phyloP scores from a whole-genome alignment of 2,329 filamentous ascomycete species.

The Massarina eburnea region DNA sequence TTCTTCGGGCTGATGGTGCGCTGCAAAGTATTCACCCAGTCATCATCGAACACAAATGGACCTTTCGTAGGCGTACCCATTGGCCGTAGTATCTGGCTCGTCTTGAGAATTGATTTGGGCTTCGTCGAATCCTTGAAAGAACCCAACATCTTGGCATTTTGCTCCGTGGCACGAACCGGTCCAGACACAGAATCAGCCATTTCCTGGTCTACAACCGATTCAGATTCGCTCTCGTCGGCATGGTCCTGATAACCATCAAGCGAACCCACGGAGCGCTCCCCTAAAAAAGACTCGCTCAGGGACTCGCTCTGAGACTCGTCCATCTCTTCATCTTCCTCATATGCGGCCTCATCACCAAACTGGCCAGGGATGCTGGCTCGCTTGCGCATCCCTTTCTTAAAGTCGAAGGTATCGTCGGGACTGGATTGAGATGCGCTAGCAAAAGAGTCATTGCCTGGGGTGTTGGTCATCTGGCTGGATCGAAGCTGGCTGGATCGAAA shows the following conservation, averaged over 20 bases:
- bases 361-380: constrained; percentile 70
- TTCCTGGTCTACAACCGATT: constrained; percentile 68
- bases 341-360: constrained; percentile 66
- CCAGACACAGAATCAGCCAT: constrained; percentile 77
- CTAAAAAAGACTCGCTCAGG: constrained; percentile 79
- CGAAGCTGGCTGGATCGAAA: constrained; percentile 35
- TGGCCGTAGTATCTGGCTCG: constrained; percentile 33
- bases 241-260: constrained; percentile 60
- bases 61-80: constrained; percentile 58
- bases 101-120: constrained; percentile 54
- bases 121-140: constrained; percentile 37
- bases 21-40: constrained; percentile 92
- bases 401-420: constrained; percentile 58
- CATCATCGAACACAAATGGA: constrained; percentile 64
- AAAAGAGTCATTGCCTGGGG: constrained; percentile 40
- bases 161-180: constrained; percentile 77
- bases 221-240: constrained; percentile 69
- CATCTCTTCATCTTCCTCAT: constrained; percentile 62
- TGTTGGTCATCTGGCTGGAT: constrained; percentile 36
- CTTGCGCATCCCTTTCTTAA: constrained; percentile 55
- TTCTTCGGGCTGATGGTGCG: constrained; percentile 94
- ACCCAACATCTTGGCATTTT: constrained; percentile 43
- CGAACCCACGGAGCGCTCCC: constrained; percentile 84
- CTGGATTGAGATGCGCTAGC: constrained; percentile 47
- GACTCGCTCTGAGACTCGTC: constrained; percentile 53